These are phyloP conservation scores for Magnolia kwangsiensis DNA, from an alignment of 164 flowering plant species.

Conservation along the genomic window DNA sequence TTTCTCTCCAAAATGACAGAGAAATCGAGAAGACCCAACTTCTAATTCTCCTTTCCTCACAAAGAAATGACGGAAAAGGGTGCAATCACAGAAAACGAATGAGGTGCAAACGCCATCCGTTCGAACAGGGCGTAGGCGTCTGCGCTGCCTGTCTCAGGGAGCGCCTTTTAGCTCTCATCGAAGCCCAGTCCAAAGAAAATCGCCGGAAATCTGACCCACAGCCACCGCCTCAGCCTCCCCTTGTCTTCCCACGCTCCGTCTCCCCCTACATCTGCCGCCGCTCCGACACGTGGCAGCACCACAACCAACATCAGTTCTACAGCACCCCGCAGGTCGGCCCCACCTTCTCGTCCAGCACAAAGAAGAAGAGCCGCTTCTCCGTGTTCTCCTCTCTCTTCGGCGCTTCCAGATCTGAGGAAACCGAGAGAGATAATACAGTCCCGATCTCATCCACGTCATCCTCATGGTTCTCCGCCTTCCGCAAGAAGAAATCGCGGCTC, in stretches of 20 bases:
- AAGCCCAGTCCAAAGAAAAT: conserved; percentile 40
- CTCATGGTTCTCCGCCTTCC: conserved; percentile 26
- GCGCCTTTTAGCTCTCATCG: conserved; percentile 56
- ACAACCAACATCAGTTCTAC: conserved; percentile 35
- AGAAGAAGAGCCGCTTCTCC: conserved; percentile 18
- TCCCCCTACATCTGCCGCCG: conserved; percentile 71
- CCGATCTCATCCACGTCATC: conserved; percentile 12
- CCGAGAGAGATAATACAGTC: conserved; percentile 18
- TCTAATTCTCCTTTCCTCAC: not conserved
- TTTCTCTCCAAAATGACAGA: not conserved
- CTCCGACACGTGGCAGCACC: conserved; percentile 30
- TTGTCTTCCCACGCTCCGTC: conserved; percentile 78
- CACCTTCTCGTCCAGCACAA: conserved; percentile 5
- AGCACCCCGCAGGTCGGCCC: conserved; percentile 79
- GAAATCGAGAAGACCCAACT: not conserved
- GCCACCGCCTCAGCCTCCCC: conserved; percentile 26
- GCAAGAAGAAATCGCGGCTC: conserved; percentile 22
- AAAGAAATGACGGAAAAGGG: not conserved
- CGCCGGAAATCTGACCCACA: conserved; percentile 27
- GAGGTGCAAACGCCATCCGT: conserved; percentile 74
- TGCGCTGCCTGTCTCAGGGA: conserved; percentile 92
- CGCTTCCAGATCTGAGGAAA: conserved; percentile 14
- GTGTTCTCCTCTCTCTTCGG: conserved; percentile 15
- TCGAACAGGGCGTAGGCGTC: conserved; percentile 73
- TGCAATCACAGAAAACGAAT: conserved; percentile 21